Evolutionary conservation across 2,329 filamentous ascomycete genomes (phyloP), one percentile per base, ranked within the genome.

Genomic region (Coniochaeta hoffmannii): DNA sequence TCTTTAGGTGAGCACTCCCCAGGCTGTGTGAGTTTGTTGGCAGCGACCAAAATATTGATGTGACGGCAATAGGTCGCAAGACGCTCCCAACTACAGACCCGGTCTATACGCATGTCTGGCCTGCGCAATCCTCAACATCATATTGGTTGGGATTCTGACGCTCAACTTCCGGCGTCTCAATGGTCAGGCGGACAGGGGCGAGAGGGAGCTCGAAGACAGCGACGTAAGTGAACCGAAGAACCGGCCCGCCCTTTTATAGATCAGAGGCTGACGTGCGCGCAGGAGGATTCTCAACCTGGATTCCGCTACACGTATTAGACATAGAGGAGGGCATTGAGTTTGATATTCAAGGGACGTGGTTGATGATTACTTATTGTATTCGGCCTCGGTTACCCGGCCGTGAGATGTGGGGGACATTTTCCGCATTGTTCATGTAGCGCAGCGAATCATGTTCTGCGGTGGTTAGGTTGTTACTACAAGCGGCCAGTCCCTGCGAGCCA

Each of bases 91-190:
- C 3, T 85, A 85, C 66, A 73, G 67, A 62, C 80, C 80, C 0
- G 80, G 80, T 24, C 68, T 83, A 61, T 83, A 76, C 55, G 74
- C 79, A 5, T 81, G 79, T 65, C 78, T 83, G 44, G 73, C 79
- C 1, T 78, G 73, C 60, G 72, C 70, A 24, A 61, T 77, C 1
- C 58, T 82, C 49, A 77, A 66, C 24, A 63, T 82, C 2, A 28
- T 80, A 4, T 58, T 81, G 17, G 77, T 82, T 1, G 53, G 61
- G 2, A 9, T 74, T 0, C 64, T 74, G 24, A 75, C 71, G 22
- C 26, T 76, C 3, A 66, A 69, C 4, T 80, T 76, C 58, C 69
- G 68, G 57, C 58, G 69, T 14, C 64, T 73, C 60, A 82, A 83
- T 60, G 65, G 62, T 55, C 73, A 74, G 65, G 80, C 80, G 0